Evolutionary conservation across 2,329 filamentous ascomycete genomes (phyloP), one percentile per base, ranked within the genome.

Genomic region (Acrocalymma vagum): DNA sequence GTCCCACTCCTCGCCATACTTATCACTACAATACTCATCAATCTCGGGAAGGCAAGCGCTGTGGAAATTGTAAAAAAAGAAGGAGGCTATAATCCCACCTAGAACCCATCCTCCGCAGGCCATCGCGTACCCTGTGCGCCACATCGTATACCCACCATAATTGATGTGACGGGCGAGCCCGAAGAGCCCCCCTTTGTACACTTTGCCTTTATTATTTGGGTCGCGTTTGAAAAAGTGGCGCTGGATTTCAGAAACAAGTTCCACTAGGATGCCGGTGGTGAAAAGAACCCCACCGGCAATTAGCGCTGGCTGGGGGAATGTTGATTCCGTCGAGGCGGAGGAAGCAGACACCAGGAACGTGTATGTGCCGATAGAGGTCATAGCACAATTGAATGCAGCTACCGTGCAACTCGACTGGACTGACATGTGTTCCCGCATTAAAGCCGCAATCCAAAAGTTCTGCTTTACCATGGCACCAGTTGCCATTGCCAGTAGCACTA

Each of bases 231-330:
- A 82, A 0, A 55, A 51, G 48, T 72, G 72, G 13, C 84, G 75
- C 64, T 86, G 83, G 18, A 77, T 56, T 67, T 87, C 83, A 1
- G 80, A 72, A 3, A 77, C 53, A 5, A 78, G 74, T 65, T 87
- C 83, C 4, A 79, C 69, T 4, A 72, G 41, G 20, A 85, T 72
- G 8, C 83, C 83, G 4, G 73, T 51, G 4, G 67, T 59, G 58
- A 81, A 86, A 29, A 82, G 50, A 0, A 63, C 59, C 1, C 71
- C 57, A 7, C 82, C 82, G 9, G 80, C 60, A 13, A 80, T 62
- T 15, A 82, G 60, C 5, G 59, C 48, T 9, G 58, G 45, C 45
- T 70, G 75, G 11, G 65, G 72, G 39, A 76, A 77, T 1, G 38
- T 49, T 3, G 50, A 53, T 24, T 73, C 65, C 28, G 62, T 62